Evolutionary conservation across 2,329 filamentous ascomycete genomes (phyloP), one percentile per base, ranked within the genome.

Genomic region (Stromatinia cepivora): DNA sequence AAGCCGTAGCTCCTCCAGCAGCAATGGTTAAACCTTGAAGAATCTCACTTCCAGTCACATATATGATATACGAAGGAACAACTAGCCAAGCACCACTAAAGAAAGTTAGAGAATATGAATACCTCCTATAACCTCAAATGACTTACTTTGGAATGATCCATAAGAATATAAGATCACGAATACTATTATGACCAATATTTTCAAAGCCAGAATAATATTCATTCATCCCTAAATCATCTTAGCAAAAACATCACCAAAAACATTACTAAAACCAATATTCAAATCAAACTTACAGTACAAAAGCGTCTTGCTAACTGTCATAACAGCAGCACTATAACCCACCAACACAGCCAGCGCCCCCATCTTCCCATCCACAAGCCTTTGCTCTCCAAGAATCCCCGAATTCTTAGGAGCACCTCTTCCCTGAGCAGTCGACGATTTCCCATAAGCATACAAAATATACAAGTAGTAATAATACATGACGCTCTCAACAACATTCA

Each of bases 91-190:
- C 80, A 48, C 86, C 87, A 78, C 87, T 90, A 54, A 20, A 56
- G 9, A 34, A 13, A 13, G 50, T 69, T 48, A 69, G 66, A 39
- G 4, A 52, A 45, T 28, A 25, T 36, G 28, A 31, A 71, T 77
- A 28, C 13, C n/a, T 22, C 25, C 15, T 9, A 0, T 1, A 20
- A 42, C 0, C 9, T n/a, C 15, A 1, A 54, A 28, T 6, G 69
- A 81, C 86, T 81, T 79, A 90, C 87, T 91, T 92, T 45, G 89
- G 88, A 71, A 92, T 79, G 42, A 88, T 85, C 83, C 88, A 92
- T 34, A 89, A 79, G 45, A 86, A 80, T 15, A 90, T 73, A 54
- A 91, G 75, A 15, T 82, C 83, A 4, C 77, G 72, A 52, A 81
- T 73, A 70, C 83, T 82, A 71, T 91, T 92, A 75, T 91, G 89